Conservation (phyloP, 441 rosid genomes). For the Heliophila coronopifolia region DNA sequence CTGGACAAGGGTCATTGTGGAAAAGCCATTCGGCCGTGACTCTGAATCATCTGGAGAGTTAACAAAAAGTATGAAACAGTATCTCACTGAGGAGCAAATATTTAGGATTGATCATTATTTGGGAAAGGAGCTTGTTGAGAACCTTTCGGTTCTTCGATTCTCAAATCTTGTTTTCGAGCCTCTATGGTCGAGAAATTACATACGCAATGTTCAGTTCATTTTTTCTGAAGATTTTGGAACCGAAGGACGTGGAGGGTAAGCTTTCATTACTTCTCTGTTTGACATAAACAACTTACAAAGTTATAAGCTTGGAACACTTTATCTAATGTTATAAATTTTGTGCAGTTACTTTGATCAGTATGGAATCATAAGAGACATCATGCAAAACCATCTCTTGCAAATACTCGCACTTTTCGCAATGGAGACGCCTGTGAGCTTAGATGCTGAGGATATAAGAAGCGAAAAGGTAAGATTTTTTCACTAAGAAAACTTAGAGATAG, state of each 20-base stretch:
- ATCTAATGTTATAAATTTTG: not conserved
- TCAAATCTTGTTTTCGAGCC: slow-evolving; percentile 91
- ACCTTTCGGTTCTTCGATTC: slow-evolving; percentile 83
- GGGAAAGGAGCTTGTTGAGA: slow-evolving; percentile 93
- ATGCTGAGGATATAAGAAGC: slow-evolving; percentile 85
- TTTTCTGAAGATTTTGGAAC: slow-evolving; percentile 95
- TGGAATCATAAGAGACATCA: slow-evolving; percentile 87
- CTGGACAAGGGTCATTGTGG: slow-evolving; percentile 89
- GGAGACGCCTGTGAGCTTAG: slow-evolving; percentile 96
- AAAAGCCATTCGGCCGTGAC: slow-evolving; percentile 94
- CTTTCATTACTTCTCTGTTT: not conserved
- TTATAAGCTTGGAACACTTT: not conserved
- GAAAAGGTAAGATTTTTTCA: slow-evolving; percentile 55
- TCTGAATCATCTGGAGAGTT: slow-evolving; percentile 65
- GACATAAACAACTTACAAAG: not conserved
- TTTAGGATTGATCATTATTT: slow-evolving; percentile 82
- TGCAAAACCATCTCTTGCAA: slow-evolving; percentile 95
- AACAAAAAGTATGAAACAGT: slow-evolving; percentile 67
- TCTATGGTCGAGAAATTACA: slow-evolving; percentile 80
- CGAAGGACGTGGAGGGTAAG: slow-evolving; percentile 90
- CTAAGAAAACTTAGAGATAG: no score
- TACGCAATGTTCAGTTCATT: slow-evolving; percentile 77
- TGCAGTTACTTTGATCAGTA: slow-evolving; percentile 78
- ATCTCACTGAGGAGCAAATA: slow-evolving; percentile 64
- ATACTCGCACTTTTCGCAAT: slow-evolving; percentile 82